Base-by-base conservation (phyloP, 139 green algal species). In the Chlorella sp. region DNA sequence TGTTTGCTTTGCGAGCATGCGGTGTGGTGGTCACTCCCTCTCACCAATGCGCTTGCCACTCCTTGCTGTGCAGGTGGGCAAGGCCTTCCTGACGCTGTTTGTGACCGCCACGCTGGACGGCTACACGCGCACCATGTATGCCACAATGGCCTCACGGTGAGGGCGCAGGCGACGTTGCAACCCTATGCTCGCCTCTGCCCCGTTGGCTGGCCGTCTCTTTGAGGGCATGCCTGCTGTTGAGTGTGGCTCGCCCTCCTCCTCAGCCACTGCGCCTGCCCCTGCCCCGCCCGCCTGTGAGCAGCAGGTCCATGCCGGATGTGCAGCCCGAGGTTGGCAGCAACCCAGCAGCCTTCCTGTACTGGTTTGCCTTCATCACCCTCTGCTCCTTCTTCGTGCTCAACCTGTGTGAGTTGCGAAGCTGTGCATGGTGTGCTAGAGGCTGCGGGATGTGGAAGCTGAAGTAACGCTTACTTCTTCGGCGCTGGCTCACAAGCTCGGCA, bases 351-450 rank as follows among this genome's bases (percentile, higher is more conserved):
- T 94, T 96, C 85, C 91, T 98, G 80, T 96, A 88, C 88, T 95
- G 94, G 83, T 85, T 91, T 51, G 88, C 85, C 22, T 96, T 96
- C 86, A 94, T 97, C 80, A 87, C 94, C 46, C 87, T 97, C 32
- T 92, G 91, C 81, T 87, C 92, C 51, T 98, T 96, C 89, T 93
- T 89, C 36, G 90, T 98, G 64, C 88, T 98, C 68, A 97, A 98
- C 86, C 88, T 98, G 76, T 97, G 90, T 96, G 22, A 69, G 62
- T 5, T 67, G 58, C 58, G 22, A 13, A 13, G 14, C 58, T 69
- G 51, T 60, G 51, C 13, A 24, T 60, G 51, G 14, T 60, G 51
- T 60, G 51, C n/a, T n/a, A n/a, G n/a, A n/a, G n/a, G n/a, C n/a
- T n/a, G n/a, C n/a, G n/a, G n/a, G n/a, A n/a, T n/a, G n/a, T n/a